phyloP scores from a whole-genome alignment of 164 flowering plant species.

The Saururus chinensis region DNA sequence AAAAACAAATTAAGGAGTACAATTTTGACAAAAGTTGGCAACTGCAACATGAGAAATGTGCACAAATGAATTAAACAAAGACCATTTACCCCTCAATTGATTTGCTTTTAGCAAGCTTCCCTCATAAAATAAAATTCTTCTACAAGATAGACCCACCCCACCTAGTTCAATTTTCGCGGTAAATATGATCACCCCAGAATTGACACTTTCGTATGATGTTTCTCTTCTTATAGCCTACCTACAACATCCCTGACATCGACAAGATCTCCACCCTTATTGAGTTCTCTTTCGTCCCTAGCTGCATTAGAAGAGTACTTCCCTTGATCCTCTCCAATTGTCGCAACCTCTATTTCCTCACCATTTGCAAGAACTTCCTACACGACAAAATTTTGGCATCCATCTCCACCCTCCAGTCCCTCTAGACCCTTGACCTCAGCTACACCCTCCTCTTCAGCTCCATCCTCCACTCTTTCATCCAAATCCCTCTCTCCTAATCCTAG shows the following conservation, averaged over 20 bases:
- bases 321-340: conserved; percentile 35
- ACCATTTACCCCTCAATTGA: too few species aligned
- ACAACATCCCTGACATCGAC: conserved; percentile 68
- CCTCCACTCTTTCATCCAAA: conserved; percentile 38
- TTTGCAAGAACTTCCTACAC: conserved; percentile 66
- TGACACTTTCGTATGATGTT: too few species aligned
- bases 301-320: conserved; percentile 58
- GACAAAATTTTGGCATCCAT: conserved; percentile 51
- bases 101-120: too few species aligned
- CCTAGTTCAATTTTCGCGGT: too few species aligned
- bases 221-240: too few species aligned
- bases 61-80: too few species aligned
- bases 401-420: conserved; percentile 31
- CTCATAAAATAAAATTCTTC: too few species aligned
- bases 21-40: too few species aligned
- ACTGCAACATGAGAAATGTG: too few species aligned
- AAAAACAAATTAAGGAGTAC: too few species aligned
- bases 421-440: conserved; percentile 80
- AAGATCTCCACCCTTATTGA: conserved; percentile 60
- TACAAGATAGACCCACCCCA: too few species aligned
- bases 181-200: too few species aligned
- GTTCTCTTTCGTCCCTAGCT: conserved; percentile 72
- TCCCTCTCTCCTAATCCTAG: conserved; percentile 53
- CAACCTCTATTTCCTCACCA: conserved; percentile 54
- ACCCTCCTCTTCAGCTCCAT: conserved; percentile 55